phyloP scores from a whole-genome alignment of 768 basidiomycete species.

The Lactifluus volemus region DNA sequence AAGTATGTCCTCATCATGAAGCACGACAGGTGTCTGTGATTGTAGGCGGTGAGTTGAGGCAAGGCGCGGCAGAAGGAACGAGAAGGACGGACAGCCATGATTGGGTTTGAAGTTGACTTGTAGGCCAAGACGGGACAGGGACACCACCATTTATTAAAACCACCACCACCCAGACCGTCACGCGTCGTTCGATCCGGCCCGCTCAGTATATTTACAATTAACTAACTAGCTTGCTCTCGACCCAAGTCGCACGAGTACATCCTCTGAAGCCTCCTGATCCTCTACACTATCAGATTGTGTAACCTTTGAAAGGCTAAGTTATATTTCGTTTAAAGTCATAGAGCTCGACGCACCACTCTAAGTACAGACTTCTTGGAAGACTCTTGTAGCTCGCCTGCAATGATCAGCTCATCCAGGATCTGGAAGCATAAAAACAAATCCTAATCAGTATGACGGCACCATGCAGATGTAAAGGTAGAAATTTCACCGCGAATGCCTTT shows the following conservation, averaged over 20 bases:
- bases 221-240: conserved; percentile 38
- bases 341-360: conserved; percentile 37
- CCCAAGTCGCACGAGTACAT: conserved; percentile 68
- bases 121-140: neutral
- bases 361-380: conserved; percentile 70
- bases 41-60: neutral
- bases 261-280: conserved; percentile 79
- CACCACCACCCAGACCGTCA: neutral
- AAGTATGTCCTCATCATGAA: conserved; percentile 69
- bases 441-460: neutral
- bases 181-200: conserved; percentile 9
- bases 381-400: conserved; percentile 91
- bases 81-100: conserved; percentile 20
- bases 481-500: conserved; percentile 75
- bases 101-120: neutral
- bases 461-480: neutral
- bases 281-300: conserved; percentile 79
- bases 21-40: conserved; percentile 18
- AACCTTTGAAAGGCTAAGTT: conserved; percentile 40
- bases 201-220: too few species aligned
- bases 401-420: conserved; percentile 89
- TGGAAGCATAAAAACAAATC: conserved; percentile 22
- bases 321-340: neutral
- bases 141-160: neutral
- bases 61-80: neutral